A percentile compares a stretch with the other conserved stretches of the same genome.
Evolutionary conservation across 208 protist species (phyloP).

Genomic region (Lotmaria passim): DNA sequence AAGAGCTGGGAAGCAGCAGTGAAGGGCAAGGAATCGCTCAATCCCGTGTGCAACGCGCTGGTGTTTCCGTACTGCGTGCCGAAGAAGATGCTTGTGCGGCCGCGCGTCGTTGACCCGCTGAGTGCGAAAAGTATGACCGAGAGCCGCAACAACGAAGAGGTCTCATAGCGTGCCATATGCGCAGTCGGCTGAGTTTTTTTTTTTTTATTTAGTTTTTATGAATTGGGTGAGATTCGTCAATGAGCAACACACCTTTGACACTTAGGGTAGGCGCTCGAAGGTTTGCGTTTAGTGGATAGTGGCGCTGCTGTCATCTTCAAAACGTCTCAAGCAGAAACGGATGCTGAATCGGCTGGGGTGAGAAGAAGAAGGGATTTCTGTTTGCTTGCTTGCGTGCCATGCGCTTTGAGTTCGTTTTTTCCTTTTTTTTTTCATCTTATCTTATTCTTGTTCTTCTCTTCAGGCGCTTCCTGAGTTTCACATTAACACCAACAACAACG

Average conservation of each 20-base stretch:
- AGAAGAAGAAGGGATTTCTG: too few relatives aligned
- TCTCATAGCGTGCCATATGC: not conserved
- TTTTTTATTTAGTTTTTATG: not conserved
- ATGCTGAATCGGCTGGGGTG: too few relatives aligned
- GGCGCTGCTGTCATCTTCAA: too few relatives aligned
- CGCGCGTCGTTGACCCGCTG: slow-evolving; percentile 64
- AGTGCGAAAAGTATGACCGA: slow-evolving; percentile 49
- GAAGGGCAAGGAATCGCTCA: slow-evolving; percentile 54
- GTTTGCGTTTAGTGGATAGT: too few relatives aligned
- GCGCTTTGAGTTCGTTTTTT: too few relatives aligned
- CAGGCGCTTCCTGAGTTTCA: not conserved
- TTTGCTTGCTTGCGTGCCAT: too few relatives aligned
- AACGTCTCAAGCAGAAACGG: too few relatives aligned
- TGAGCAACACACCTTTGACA: too few relatives aligned
- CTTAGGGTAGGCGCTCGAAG: too few relatives aligned
- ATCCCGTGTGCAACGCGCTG: slow-evolving; percentile 81
- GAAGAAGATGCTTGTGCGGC: slow-evolving; percentile 68
- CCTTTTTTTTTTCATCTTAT: too few relatives aligned
- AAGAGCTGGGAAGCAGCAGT: slow-evolving; percentile 73
- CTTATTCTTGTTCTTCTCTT: too few relatives aligned
- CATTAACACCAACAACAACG: not conserved
- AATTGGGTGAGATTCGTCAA: not conserved
- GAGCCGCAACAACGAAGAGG: slow-evolving; percentile 18
- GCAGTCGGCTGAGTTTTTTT: not conserved
- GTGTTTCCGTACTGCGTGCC: slow-evolving; percentile 91